Base-by-base conservation (phyloP, 768 basidiomycete genomes). In the Lyophyllum atratum region DNA sequence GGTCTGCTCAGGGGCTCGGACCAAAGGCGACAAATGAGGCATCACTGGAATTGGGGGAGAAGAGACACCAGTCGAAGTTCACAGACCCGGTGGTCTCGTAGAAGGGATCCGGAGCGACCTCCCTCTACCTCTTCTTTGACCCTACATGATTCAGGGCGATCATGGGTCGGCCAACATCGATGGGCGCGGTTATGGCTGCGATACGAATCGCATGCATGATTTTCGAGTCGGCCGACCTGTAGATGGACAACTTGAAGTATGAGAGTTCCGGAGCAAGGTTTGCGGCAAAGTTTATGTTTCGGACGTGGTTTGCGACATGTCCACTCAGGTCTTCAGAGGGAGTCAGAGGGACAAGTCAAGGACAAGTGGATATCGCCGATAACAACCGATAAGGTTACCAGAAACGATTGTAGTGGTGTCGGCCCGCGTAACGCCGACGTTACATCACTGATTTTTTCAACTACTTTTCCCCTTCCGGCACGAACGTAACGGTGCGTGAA, bases 391-490 rank as follows among this genome's bases (percentile, higher is more conserved):
- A 15, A 40, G 39, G 5, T 10, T 15, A 40, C 17, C 17, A 19
- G n/a, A 19, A n/a, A n/a, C n/a, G n/a, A n/a, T n/a, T n/a, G n/a
- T n/a, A n/a, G n/a, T n/a, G 29, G 17, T 44, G 14, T 58, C 55
- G 56, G 56, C 47, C 51, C 46, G 49, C 43, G 21, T 55, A 59
- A 55, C 28, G 53, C 62, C 56, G 62, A 56, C 19, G 25, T 50
- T 63, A 58, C 56, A 60, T 60, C 62, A 57, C 51, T 43, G 33
- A 51, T 51, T 47, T 55, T 60, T 58, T 55, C 54, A 47, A 17
- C 19, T 45, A 14, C 37, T 50, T 55, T 54, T 48, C 49, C 55
- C 56, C 52, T 56, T 59, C 37, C 34, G 60, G 46, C 45, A 54
- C 21, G 25, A 51, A 63, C 43, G 21, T 25, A 12, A 54, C 49